Base-by-base conservation (phyloP, 73 alveolate species). In the Blepharisma stoltei region DNA sequence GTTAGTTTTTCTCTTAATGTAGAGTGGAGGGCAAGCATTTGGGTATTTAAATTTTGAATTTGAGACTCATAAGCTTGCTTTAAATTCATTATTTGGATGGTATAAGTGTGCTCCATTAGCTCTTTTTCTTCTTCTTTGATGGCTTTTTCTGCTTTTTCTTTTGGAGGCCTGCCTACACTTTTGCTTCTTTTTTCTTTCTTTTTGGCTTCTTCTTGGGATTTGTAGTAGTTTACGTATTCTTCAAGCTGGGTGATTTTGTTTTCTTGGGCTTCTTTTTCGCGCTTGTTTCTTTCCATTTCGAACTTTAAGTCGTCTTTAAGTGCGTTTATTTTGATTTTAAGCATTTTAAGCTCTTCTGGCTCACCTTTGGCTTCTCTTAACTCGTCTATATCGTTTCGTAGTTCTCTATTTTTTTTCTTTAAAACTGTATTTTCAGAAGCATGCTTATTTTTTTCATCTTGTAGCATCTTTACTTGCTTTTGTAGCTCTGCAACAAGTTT, bases 321-420 rank as follows among this genome's bases (percentile, higher is more conserved):
- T 20, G 14, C 73, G 2, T 60, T 38, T 9, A 81, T 71, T 54
- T 78, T 71, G 67, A 77, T 88, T n/a, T 82, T 65, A 21, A 82
- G 87, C 6, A 81, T 84, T 71, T 73, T 82, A 6, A 86, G 67
- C 46, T 86, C 80, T 14, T 88, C 85, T 50, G 67, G 70, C 41
- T 83, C 68, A 52, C 81, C 86, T 78, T 77, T 67, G 9, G 78
- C n/a, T 6, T 77, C 85, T 25, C 52, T 18, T 7, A 49, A 6
- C 7, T 47, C 21, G 11, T 76, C 20, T 11, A 21, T 8, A 14
- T 60, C 73, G 5, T 25, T 18, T 60, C 45, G 0, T 18, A 60
- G 5, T 60, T 60, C 73, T 5, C 46, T 60, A 14, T 20, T 20
- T 25, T 18, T n/a, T 25, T 60, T 60, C 73, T 60, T 60, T 9